Evolutionary conservation across 2,329 filamentous ascomycete genomes (phyloP).

Genomic region (Dactylella cylindrospora): DNA sequence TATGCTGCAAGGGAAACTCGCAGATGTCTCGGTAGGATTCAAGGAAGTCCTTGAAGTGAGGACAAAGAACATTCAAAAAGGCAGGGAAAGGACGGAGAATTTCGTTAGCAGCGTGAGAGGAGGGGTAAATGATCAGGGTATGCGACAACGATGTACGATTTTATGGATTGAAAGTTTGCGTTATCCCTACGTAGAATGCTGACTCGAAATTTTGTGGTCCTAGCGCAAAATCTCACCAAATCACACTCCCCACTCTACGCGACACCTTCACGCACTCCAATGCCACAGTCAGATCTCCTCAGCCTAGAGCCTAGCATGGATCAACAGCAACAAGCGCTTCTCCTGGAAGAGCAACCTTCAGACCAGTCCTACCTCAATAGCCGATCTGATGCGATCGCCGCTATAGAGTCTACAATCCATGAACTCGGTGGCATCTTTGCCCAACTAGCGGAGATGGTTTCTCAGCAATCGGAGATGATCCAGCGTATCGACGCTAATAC

Average conservation of each 20-base stretch:
- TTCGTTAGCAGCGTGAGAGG: slow-evolving; percentile 68
- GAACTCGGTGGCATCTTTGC: slow-evolving; percentile 92
- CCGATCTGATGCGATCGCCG: slow-evolving; percentile 91
- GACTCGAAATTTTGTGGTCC: slow-evolving; percentile 2
- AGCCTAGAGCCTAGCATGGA: slow-evolving; percentile 68
- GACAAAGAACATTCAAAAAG: slow-evolving; percentile 97
- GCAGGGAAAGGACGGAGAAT: slow-evolving; percentile 86
- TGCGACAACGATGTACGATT: slow-evolving; percentile 42
- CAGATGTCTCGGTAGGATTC: slow-evolving; percentile 91
- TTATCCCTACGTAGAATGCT: slow-evolving; percentile 5
- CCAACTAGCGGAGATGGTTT: slow-evolving; percentile 93
- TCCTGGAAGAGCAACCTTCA: slow-evolving; percentile 89
- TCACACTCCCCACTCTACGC: slow-evolving; percentile 74
- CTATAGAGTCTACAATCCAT: slow-evolving; percentile 91
- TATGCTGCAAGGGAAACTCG: slow-evolving; percentile 84
- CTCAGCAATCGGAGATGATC: slow-evolving; percentile 96
- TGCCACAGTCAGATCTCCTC: slow-evolving; percentile 71
- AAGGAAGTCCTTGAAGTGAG: slow-evolving; percentile 95
- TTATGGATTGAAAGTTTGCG: slow-evolving; percentile 15
- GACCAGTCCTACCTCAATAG: slow-evolving; percentile 89
- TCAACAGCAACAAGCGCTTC: slow-evolving; percentile 67
- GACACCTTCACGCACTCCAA: slow-evolving; percentile 67
- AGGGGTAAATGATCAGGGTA: slow-evolving; percentile 40
- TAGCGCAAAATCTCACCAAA: slow-evolving; percentile 46
- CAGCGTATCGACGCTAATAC: slow-evolving; percentile 96